Base-by-base conservation (phyloP, 225 moss, liverwort and hornwort genomes). In the Pleurozium schreberi region DNA sequence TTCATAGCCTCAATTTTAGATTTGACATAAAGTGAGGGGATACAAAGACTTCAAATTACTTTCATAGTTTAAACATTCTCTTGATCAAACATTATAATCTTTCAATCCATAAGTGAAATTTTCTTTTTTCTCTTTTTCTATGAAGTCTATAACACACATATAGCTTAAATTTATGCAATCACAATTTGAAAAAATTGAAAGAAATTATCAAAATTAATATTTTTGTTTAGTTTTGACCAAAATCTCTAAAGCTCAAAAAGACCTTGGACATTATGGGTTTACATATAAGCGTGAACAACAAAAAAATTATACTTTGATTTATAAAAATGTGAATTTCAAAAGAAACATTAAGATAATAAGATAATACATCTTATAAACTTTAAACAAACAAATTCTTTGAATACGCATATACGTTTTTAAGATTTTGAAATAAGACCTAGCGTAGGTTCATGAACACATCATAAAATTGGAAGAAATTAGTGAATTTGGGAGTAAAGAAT, bases 401-500 rank as follows among this genome's bases (percentile, higher is more conserved):
- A 28, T 28, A 28, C 4, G 21, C 3, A 43, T 14, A n/a, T 45
- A 0, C 25, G 2, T 60, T 42, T 49, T 49, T 0, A 36, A 38
- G 11, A 82, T 23, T 75, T 22, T 40, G 9, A 62, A 27, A 10
- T 42, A 8, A 64, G 4, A 5, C 22, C 3, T 43, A 21, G 2
- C 3, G 38, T 40, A 89, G 97, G 95, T 98, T 90, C 96, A 97
- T 89, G 97, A 98, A 88, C 96, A 98, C 71, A 94, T 98, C 17
- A 71, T 88, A 50, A 93, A 95, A 91, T 80, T 98, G 45, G 95
- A 97, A 89, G 98, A 98, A 86, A 97, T 98, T 9, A 97, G 95
- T 91, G 98, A 97, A 84, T 95, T 94, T 93, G 98, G 95, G 11
- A 97, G 94, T 63, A 96, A 97, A 87, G 97, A 96, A 81, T 96